These are phyloP conservation scores for Ilyonectria destructans DNA, from an alignment of 2,329 filamentous ascomycete genomes.

Conservation along the genomic window DNA sequence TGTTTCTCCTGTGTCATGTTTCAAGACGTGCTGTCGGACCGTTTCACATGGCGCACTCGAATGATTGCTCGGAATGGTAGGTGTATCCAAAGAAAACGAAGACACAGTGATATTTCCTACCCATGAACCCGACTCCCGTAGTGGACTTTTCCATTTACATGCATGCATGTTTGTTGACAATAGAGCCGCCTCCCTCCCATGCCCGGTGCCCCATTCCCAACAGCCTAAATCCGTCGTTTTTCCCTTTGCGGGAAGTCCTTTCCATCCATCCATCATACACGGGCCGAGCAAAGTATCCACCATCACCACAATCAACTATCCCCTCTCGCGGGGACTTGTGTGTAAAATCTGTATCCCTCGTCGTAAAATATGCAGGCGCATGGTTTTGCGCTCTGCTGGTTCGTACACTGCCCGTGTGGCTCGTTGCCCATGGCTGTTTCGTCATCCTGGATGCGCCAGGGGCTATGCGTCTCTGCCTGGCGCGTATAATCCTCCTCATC, in stretches of 20 bases:
- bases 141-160: constrained; percentile 47
- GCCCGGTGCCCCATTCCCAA: constrained; percentile 20
- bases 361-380: constrained; percentile 11
- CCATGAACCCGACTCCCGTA: constrained; percentile 48
- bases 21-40: background rate
- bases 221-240: constrained; percentile 14
- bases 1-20: background rate
- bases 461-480: constrained; percentile 13
- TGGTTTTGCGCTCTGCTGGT: constrained; percentile 6
- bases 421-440: background rate
- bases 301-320: constrained; percentile 3
- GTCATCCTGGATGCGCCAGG: constrained; percentile 20
- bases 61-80: background rate
- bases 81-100: constrained; percentile 37
- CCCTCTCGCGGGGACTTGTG: background rate
- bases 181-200: constrained; percentile 35
- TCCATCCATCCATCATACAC: constrained; percentile 43
- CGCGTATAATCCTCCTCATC: constrained; percentile 6
- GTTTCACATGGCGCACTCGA: background rate
- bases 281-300: constrained; percentile 15
- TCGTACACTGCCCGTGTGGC: constrained; percentile 23
- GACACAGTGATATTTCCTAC: constrained; percentile 50
- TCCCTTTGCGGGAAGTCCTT: constrained; percentile 19
- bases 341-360: constrained; percentile 3
- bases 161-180: constrained; percentile 44